Percentiles rank a stretch among this genome's conserved stretches.
Evolutionary conservation across 1,284 basidiomycete genomes (phyloP).

Genomic region (Peniophora sp.): DNA sequence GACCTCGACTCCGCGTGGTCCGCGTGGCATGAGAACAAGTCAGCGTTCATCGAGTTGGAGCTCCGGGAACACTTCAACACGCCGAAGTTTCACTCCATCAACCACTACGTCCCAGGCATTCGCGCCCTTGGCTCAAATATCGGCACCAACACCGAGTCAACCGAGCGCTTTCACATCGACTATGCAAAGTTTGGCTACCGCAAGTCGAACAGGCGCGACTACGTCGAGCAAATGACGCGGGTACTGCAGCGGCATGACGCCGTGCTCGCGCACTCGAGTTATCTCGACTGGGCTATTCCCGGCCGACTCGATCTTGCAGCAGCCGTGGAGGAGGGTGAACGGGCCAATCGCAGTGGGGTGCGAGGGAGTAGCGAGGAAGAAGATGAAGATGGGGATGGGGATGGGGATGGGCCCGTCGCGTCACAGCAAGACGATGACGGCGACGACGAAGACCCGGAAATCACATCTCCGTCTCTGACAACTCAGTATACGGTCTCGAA

Average conservation of each 20-base stretch:
- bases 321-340: no score
- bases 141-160: conserved; percentile 16
- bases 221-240: conserved; percentile 15
- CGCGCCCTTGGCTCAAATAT: conserved; percentile 13
- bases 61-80: conserved; percentile 18
- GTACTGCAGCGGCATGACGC: conserved; percentile 11
- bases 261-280: no score
- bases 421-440: no score
- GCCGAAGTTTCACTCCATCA: conserved; percentile 20
- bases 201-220: conserved; percentile 13
- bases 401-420: no score
- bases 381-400: no score
- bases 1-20: conserved; percentile 9
- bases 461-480: no score
- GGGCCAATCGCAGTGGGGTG: no score
- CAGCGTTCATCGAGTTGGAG: conserved; percentile 14
- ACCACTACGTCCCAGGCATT: conserved; percentile 15
- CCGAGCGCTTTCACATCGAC: conserved; percentile 21
- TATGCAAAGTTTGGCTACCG: conserved; percentile 16
- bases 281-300: no score
- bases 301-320: no score
- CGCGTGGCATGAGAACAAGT: conserved; percentile 17
- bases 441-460: no score
- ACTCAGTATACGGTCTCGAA: no score
- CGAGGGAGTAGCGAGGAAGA: no score